A percentile compares a stretch with the other conserved stretches of the same genome.
These are phyloP conservation scores for Aspergillus vadensis DNA, from an alignment of 2,329 filamentous ascomycete genomes.

Conservation along the genomic window DNA sequence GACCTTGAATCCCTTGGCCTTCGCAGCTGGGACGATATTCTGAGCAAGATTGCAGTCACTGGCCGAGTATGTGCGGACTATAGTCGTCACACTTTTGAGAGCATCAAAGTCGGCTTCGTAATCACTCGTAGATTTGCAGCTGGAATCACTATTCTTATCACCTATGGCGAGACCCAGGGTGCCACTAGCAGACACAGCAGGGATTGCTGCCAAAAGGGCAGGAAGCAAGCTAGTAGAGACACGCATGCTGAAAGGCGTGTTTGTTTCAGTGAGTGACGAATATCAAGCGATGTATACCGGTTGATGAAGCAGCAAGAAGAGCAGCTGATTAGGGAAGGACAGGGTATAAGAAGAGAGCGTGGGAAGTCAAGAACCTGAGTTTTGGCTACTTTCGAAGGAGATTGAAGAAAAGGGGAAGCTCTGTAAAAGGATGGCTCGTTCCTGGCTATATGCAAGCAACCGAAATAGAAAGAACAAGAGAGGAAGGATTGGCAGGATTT, in stretches of 20 bases:
- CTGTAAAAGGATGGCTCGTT: conserved; percentile 2
- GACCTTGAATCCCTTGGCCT: conserved; percentile 65
- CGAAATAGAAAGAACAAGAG: not conserved
- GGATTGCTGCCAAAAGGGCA: conserved; percentile 46
- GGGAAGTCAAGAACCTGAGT: not conserved
- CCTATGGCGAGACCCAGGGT: conserved; percentile 67
- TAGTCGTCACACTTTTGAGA: conserved; percentile 54
- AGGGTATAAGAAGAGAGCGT: not conserved
- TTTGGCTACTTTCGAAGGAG: not conserved
- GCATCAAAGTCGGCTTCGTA: conserved; percentile 68
- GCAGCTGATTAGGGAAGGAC: not conserved
- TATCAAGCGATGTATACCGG: not conserved
- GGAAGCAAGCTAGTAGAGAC: conserved; percentile 44
- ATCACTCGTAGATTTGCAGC: conserved; percentile 64
- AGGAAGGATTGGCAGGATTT: not conserved
- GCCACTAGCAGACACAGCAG: conserved; percentile 55
- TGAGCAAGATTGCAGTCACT: conserved; percentile 66
- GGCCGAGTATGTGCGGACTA: conserved; percentile 69
- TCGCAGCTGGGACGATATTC: conserved; percentile 66
- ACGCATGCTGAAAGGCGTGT: conserved; percentile 43
- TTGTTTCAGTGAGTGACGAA: not conserved
- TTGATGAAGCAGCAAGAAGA: not conserved
- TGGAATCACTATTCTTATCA: conserved; percentile 61
- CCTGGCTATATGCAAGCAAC: not conserved
- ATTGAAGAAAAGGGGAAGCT: not conserved